Percentiles rank a stretch among this genome's conserved stretches.
Conservation (phyloP, 495 filamentous ascomycete genomes). For the Aspergillus diversus region DNA sequence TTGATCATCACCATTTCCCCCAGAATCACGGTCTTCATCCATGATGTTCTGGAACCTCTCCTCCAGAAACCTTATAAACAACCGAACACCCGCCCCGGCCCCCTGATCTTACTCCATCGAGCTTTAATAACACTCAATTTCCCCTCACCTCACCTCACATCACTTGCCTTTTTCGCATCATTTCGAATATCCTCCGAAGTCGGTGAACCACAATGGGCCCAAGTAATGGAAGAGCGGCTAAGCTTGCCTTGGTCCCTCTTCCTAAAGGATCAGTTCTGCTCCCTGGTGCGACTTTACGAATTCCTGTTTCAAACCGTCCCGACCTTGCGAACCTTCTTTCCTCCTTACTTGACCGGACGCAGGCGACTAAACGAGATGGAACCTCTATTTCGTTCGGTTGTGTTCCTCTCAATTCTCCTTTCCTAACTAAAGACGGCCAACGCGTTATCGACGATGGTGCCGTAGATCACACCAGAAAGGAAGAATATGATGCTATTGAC, state of each 20-base stretch:
- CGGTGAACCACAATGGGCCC: conserved; percentile 42
- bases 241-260: conserved; percentile 76
- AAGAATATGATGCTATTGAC: conserved; percentile 51
- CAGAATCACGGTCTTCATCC: conserved; percentile 35
- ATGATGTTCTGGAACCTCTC: conserved; percentile 41
- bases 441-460: conserved; percentile 61
- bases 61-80: conserved; percentile 18
- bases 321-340: conserved; percentile 84
- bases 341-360: conserved; percentile 68
- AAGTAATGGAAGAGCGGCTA: conserved; percentile 49
- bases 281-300: conserved; percentile 76
- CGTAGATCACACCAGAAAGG: conserved; percentile 41
- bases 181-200: conserved; percentile 16
- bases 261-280: conserved; percentile 75
- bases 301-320: conserved; percentile 75
- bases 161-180: conserved; percentile 19
- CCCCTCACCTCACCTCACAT: neutral
- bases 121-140: neutral
- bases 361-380: conserved; percentile 63
- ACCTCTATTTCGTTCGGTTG: conserved; percentile 76
- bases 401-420: conserved; percentile 74
- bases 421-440: conserved; percentile 70
- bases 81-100: conserved; percentile 14
- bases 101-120: conserved; percentile 3
- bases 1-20: conserved; percentile 38